A percentile compares a stretch with the other conserved stretches of the same genome.
Evolutionary conservation across 2,329 filamentous ascomycete genomes (phyloP).

Genomic region (Paramyrothecium roridum): DNA sequence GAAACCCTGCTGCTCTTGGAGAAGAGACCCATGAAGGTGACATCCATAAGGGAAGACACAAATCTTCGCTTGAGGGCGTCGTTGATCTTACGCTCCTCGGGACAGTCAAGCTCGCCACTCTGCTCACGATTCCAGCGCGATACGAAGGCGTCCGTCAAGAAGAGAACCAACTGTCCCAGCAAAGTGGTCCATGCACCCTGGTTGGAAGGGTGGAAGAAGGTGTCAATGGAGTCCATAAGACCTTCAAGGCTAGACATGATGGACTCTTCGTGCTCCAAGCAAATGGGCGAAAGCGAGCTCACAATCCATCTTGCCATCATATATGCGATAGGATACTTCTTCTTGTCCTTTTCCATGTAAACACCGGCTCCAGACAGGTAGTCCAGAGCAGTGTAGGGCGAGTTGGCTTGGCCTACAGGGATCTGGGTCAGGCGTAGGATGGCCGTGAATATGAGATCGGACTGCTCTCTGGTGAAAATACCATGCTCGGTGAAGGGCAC

Average conservation of each 20-base stretch:
- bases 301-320: slow-evolving; percentile 91
- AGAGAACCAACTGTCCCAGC: slow-evolving; percentile 85
- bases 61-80: slow-evolving; percentile 83
- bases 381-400: slow-evolving; percentile 85
- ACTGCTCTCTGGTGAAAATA: slow-evolving; percentile 89
- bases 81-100: slow-evolving; percentile 74
- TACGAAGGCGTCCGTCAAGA: slow-evolving; percentile 92
- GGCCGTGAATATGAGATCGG: slow-evolving; percentile 87
- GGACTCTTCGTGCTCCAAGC: slow-evolving; percentile 73
- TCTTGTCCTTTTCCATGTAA: slow-evolving; percentile 86
- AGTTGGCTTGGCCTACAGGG: slow-evolving; percentile 91
- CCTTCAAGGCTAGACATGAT: slow-evolving; percentile 84
- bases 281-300: slow-evolving; percentile 85
- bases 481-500: slow-evolving; percentile 82
- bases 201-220: slow-evolving; percentile 98
- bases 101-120: slow-evolving; percentile 86
- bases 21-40: slow-evolving; percentile 97
- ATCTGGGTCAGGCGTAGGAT: slow-evolving; percentile 89
- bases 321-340: slow-evolving; percentile 89
- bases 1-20: slow-evolving; percentile 91
- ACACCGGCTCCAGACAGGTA: slow-evolving; percentile 77
- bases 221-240: slow-evolving; percentile 91
- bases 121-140: slow-evolving; percentile 96
- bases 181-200: slow-evolving; percentile 89
- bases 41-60: slow-evolving; percentile 83